phyloP scores from a whole-genome alignment of 2,329 filamentous ascomycete species.

The Penicillium sp. region DNA sequence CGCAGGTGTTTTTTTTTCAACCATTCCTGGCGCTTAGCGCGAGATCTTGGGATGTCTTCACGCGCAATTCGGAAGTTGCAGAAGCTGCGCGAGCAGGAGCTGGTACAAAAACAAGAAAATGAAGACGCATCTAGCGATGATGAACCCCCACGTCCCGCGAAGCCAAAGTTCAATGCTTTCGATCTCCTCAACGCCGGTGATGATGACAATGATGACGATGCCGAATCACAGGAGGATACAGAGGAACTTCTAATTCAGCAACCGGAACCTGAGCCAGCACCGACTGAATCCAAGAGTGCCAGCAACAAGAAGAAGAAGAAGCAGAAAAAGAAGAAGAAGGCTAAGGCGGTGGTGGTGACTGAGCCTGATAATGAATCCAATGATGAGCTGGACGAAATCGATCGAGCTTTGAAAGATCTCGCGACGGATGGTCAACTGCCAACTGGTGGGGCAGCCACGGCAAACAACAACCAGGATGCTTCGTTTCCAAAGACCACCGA shows the following conservation, averaged over 20 bases:
- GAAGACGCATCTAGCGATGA: constrained; percentile 49
- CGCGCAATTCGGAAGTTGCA: constrained; percentile 68
- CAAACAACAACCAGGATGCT: constrained; percentile 42
- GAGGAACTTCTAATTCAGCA: constrained; percentile 36
- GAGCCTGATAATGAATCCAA: constrained; percentile 28
- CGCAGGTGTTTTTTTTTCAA: not conserved
- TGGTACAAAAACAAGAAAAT: constrained; percentile 48
- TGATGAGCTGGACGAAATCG: constrained; percentile 64
- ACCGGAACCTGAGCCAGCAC: constrained; percentile 24
- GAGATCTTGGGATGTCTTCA: constrained; percentile 59
- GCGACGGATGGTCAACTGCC: constrained; percentile 47
- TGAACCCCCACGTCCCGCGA: constrained; percentile 40
- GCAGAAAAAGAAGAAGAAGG: constrained; percentile 55
- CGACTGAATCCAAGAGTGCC: constrained; percentile 46
- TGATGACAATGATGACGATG: constrained; percentile 46
- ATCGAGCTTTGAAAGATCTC: constrained; percentile 64
- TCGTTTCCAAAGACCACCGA: constrained; percentile 47
- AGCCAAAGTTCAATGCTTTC: constrained; percentile 57
- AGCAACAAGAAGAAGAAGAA: constrained; percentile 65
- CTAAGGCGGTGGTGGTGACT: constrained; percentile 34
- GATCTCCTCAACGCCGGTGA: constrained; percentile 55
- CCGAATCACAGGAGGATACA: constrained; percentile 28
- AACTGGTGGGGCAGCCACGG: constrained; percentile 32
- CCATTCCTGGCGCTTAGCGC: not conserved
- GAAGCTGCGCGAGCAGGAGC: constrained; percentile 62